Conservation (phyloP, 768 basidiomycete species). For the Lentinula sp. region DNA sequence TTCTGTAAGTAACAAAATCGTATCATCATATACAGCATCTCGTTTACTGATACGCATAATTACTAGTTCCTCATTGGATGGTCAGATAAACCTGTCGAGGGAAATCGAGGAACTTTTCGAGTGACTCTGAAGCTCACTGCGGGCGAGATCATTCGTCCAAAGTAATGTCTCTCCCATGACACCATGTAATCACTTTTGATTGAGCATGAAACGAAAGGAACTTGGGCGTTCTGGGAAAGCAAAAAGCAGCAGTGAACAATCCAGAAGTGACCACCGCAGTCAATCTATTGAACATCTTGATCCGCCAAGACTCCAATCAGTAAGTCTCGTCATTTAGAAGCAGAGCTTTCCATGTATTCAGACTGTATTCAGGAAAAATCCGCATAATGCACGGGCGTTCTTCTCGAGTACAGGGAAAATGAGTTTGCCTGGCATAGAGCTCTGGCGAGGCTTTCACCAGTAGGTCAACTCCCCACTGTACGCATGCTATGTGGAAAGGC, state of each 20-base stretch:
- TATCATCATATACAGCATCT: not conserved
- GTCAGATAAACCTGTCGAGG: slow-evolving; percentile 5
- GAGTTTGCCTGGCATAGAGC: slow-evolving; percentile 25
- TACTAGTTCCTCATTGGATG: not conserved
- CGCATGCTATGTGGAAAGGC: not conserved
- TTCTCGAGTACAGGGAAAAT: slow-evolving; percentile 29
- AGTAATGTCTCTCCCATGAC: slow-evolving; percentile 17
- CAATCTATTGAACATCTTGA: slow-evolving; percentile 42
- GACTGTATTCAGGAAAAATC: slow-evolving; percentile 25
- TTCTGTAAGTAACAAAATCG: slow-evolving; percentile 10
- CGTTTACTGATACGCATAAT: not conserved
- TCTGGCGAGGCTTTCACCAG: slow-evolving; percentile 49
- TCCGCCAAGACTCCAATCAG: slow-evolving; percentile 43
- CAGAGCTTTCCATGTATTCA: not conserved
- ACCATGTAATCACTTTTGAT: not conserved
- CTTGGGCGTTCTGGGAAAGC: slow-evolving; percentile 13
- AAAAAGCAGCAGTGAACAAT: not conserved
- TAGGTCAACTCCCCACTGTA: slow-evolving; percentile 15
- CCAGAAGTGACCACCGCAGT: slow-evolving; percentile 21
- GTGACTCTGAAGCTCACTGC: slow-evolving; percentile 31
- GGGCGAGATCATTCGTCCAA: slow-evolving; percentile 27
- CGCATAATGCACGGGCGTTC: slow-evolving; percentile 40
- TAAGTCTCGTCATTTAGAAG: slow-evolving; percentile 14
- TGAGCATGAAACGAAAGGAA: slow-evolving; percentile 6
- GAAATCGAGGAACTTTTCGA: slow-evolving; percentile 19